Conservation (phyloP, 495 filamentous ascomycete genomes). For the Rostrohypoxylon terebratum region DNA sequence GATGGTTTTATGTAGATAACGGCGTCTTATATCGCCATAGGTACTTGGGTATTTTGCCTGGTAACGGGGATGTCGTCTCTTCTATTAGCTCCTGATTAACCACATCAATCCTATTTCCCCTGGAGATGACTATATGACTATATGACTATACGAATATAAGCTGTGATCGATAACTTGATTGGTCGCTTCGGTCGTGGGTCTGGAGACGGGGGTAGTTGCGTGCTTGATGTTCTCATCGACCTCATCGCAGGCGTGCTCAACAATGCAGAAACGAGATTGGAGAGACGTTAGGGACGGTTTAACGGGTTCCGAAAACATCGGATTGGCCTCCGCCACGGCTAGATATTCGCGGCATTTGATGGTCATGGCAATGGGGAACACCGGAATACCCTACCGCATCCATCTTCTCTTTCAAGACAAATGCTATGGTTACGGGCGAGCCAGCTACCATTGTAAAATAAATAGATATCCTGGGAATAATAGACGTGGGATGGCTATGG, state of each 20-base stretch:
- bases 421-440: not conserved
- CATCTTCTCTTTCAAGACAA: not conserved
- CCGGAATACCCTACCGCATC: not conserved
- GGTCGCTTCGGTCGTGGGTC: slow-evolving; percentile 6
- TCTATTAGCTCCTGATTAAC: not conserved
- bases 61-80: not conserved
- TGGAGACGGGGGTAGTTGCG: slow-evolving; percentile 36
- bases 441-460: not conserved
- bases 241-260: slow-evolving; percentile 36
- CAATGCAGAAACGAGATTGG: slow-evolving; percentile 18
- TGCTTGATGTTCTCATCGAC: slow-evolving; percentile 42
- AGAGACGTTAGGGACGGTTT: slow-evolving; percentile 4
- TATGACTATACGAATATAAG: no score
- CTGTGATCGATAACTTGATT: slow-evolving; percentile 8
- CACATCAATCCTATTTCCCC: slow-evolving; percentile 2
- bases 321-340: slow-evolving; percentile 13
- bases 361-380: not conserved
- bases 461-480: not conserved
- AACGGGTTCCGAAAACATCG: slow-evolving; percentile 4
- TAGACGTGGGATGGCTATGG: not conserved
- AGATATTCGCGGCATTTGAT: not conserved
- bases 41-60: not conserved
- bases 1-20: not conserved
- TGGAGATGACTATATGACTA: not conserved
- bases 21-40: slow-evolving; percentile 21